A percentile compares a stretch with the other conserved stretches of the same genome.
phyloP scores from a whole-genome alignment of 768 basidiomycete species.

The Hericium erinaceus region DNA sequence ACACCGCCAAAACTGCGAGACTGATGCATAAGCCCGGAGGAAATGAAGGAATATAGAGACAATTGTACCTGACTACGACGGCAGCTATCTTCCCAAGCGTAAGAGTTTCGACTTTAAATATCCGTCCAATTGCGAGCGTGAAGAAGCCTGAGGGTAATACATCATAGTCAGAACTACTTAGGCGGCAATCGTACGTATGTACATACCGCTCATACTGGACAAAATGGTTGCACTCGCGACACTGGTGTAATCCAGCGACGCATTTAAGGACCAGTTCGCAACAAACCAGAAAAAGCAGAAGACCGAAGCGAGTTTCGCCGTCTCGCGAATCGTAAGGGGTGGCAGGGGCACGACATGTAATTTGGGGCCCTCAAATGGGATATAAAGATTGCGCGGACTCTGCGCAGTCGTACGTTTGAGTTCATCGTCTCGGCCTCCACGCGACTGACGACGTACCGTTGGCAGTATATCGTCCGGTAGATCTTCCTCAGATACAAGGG shows the following conservation, averaged over 20 bases:
- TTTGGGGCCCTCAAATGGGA: background rate
- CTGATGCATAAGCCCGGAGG: background rate
- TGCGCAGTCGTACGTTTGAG: background rate
- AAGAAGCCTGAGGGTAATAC: slow-evolving; percentile 64
- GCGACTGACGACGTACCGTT: background rate
- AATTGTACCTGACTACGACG: slow-evolving; percentile 64
- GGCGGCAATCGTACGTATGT: background rate
- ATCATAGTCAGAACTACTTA: background rate
- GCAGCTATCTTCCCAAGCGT: slow-evolving; percentile 66
- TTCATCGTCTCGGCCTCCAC: background rate
- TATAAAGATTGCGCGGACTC: slow-evolving; percentile 1
- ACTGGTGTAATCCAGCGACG: slow-evolving; percentile 75
- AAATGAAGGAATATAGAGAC: background rate
- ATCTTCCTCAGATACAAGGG: slow-evolving; percentile 18
- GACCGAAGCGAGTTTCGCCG: slow-evolving; percentile 62
- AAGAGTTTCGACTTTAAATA: slow-evolving; percentile 75
- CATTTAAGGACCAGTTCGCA: slow-evolving; percentile 90
- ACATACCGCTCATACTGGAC: slow-evolving; percentile 80
- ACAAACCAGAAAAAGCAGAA: slow-evolving; percentile 92
- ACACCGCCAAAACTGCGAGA: slow-evolving; percentile 67
- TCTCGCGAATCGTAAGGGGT: slow-evolving; percentile 57
- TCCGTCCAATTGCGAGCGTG: slow-evolving; percentile 73
- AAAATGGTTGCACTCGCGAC: slow-evolving; percentile 92
- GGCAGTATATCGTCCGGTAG: slow-evolving; percentile 8
- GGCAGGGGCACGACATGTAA: slow-evolving; percentile 11